phyloP scores from a whole-genome alignment of 805 yeast genomes.

The Kodamaea leandrae region DNA sequence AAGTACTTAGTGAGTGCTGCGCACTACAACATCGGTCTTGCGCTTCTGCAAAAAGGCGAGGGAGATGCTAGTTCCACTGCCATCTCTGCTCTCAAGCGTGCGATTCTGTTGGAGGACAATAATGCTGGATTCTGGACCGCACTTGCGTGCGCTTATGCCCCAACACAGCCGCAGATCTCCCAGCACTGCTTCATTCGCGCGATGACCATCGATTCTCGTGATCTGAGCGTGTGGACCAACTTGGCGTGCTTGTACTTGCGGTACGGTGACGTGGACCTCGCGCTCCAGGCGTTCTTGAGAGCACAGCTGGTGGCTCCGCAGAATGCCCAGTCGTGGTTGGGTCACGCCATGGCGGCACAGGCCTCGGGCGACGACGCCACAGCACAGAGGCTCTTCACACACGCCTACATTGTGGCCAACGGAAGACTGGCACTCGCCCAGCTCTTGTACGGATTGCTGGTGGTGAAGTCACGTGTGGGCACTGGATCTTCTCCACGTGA shows the following conservation, averaged over 20 bases:
- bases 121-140: constrained; percentile 78
- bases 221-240: constrained; percentile 73
- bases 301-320: constrained; percentile 84
- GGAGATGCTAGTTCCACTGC: constrained; percentile 30
- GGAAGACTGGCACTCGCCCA: constrained; percentile 71
- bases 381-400: constrained; percentile 66
- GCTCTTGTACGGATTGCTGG: constrained; percentile 63
- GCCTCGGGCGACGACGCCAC: constrained; percentile 46
- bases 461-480: constrained; percentile 45
- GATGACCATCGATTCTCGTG: constrained; percentile 62
- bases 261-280: constrained; percentile 66
- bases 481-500: constrained; percentile 47
- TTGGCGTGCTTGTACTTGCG: constrained; percentile 74
- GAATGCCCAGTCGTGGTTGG: constrained; percentile 75
- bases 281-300: constrained; percentile 66
- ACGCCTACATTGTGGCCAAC: constrained; percentile 73
- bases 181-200: constrained; percentile 95
- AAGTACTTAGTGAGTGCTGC: constrained; percentile 53
- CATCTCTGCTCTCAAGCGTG: constrained; percentile 55
- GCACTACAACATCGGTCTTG: constrained; percentile 69
- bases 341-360: constrained; percentile 67
- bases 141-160: constrained; percentile 71
- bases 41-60: constrained; percentile 49
- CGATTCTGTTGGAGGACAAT: constrained; percentile 68
- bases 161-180: constrained; percentile 64